phyloP scores from a whole-genome alignment of 2,329 filamentous ascomycete genomes.

The Aspergillus jensenii region DNA sequence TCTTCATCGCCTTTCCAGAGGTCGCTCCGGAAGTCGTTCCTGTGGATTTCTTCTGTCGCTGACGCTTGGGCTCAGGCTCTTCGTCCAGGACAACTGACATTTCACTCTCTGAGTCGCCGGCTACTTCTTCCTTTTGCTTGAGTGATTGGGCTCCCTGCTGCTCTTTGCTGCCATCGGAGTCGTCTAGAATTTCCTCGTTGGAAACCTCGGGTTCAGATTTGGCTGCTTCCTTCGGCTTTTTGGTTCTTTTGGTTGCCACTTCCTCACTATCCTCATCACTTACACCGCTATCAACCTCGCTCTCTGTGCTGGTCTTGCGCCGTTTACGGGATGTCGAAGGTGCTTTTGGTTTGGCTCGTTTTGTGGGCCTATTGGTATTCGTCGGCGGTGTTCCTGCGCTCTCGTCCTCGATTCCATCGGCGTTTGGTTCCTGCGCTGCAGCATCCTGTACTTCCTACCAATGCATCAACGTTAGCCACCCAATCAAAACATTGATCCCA shows the following conservation, averaged over 20 bases:
- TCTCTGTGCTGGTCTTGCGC: conserved; percentile 30
- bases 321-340: conserved; percentile 32
- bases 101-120: conserved; percentile 59
- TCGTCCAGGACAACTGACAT: conserved; percentile 80
- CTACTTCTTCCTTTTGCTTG: conserved; percentile 36
- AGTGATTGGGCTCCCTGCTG: conserved; percentile 14
- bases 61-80: conserved; percentile 59
- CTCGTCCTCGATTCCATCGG: conserved; percentile 12
- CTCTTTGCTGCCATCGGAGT: conserved; percentile 15
- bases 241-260: conserved; percentile 14
- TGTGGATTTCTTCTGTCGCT: conserved; percentile 38
- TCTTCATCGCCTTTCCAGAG: conserved; percentile 32
- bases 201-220: conserved; percentile 5
- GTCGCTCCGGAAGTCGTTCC: conserved; percentile 15
- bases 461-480: background rate
- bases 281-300: conserved; percentile 13
- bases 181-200: conserved; percentile 9
- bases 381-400: conserved; percentile 15
- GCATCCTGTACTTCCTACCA: conserved; percentile 36
- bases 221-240: conserved; percentile 9
- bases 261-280: conserved; percentile 24
- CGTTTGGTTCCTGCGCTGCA: conserved; percentile 13
- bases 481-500: background rate
- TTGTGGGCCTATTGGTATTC: conserved; percentile 24
- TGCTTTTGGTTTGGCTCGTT: conserved; percentile 26